Percentiles rank a stretch among this genome's conserved stretches.
phyloP scores from a whole-genome alignment of 768 basidiomycete species.

The Lentinula sp. region DNA sequence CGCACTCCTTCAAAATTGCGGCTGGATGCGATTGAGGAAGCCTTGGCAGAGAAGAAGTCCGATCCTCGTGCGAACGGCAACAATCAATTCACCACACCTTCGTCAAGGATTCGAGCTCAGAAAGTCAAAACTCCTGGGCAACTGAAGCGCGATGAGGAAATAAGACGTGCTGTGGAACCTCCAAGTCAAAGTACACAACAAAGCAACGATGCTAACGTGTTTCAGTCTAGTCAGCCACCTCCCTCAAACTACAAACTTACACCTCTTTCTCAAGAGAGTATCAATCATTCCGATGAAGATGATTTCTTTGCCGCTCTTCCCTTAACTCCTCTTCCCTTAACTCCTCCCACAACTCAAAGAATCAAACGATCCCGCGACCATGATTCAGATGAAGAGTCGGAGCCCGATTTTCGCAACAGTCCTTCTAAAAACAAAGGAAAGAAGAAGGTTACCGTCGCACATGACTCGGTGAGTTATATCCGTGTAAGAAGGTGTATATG shows the following conservation, averaged over 20 bases:
- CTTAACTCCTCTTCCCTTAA: constrained; percentile 1
- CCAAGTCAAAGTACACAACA: neutral
- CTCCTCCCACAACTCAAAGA: neutral
- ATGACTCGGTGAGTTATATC: neutral
- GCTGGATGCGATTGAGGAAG: neutral
- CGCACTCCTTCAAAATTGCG: neutral
- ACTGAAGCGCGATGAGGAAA: neutral
- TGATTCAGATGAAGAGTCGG: neutral
- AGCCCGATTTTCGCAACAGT: neutral
- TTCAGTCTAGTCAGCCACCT: neutral
- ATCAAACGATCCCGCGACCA: neutral
- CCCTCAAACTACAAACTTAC: neutral
- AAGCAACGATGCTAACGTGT: neutral
- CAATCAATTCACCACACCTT: neutral
- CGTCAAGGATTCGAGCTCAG: neutral
- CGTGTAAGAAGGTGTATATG: neutral
- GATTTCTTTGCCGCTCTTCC: neutral
- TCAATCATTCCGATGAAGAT: neutral
- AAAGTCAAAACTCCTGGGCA: neutral
- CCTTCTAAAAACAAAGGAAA: constrained; percentile 4
- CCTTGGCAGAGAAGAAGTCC: neutral
- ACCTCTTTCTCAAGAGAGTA: neutral
- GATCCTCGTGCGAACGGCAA: neutral
- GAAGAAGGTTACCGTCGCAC: neutral
- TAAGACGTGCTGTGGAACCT: neutral